A percentile compares a stretch with the other conserved stretches of the same genome.
Evolutionary conservation across 148 eudicot species (phyloP).

Genomic region (Rhododendron mucronatum): DNA sequence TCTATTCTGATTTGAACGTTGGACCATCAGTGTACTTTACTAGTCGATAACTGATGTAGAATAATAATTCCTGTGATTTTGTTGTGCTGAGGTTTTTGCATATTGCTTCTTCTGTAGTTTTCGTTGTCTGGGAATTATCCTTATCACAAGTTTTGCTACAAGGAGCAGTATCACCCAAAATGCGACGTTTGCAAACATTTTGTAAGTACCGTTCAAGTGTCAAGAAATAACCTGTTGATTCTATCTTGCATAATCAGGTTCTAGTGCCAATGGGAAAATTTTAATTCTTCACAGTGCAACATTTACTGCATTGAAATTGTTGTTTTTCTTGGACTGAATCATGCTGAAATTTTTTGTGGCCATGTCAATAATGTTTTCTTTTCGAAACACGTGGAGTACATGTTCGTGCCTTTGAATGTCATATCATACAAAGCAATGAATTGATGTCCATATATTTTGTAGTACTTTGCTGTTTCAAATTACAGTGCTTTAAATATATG

Average conservation of each 20-base stretch:
- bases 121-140: conserved; percentile 72
- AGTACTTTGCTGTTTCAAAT: not conserved
- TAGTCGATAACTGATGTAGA: not conserved
- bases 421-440: not conserved
- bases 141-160: conserved; percentile 78
- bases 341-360: not conserved
- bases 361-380: not conserved
- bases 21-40: not conserved
- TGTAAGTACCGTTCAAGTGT: conserved; percentile 40
- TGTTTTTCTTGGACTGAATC: not conserved
- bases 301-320: not conserved
- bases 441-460: not conserved
- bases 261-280: not conserved
- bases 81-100: not conserved
- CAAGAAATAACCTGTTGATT: not conserved
- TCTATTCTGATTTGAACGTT: not conserved
- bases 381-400: not conserved
- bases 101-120: conserved; percentile 37
- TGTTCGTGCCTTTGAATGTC: not conserved
- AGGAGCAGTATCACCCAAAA: conserved; percentile 80
- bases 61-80: not conserved
- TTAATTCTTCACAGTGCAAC: not conserved
- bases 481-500: not conserved
- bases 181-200: conserved; percentile 77
- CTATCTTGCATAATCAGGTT: not conserved